phyloP scores from a whole-genome alignment of 1,284 basidiomycete species.

The Cutaneotrichosporon dermatis region DNA sequence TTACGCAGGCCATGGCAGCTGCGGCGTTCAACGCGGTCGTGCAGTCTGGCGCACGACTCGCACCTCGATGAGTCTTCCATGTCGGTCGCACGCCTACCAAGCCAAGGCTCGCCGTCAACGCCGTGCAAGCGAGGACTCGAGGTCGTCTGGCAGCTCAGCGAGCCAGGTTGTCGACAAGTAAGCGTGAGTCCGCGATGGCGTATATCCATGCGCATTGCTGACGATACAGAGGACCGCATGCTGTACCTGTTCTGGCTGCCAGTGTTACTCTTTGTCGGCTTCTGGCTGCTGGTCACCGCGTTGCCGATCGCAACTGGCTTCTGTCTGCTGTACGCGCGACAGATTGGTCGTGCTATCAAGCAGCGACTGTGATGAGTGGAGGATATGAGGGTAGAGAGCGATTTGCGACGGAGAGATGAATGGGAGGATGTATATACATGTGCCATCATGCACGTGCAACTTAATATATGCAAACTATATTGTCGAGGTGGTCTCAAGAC shows the following conservation, averaged over 20 bases:
- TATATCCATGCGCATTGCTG: conserved; percentile 1
- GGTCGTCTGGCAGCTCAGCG: conserved; percentile 12
- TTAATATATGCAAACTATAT: background rate
- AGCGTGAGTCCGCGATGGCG: too few species aligned
- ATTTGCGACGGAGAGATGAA: too few species aligned
- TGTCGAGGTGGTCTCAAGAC: too few species aligned
- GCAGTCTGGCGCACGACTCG: conserved; percentile 35
- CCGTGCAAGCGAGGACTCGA: conserved; percentile 15
- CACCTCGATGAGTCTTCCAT: conserved; percentile 6
- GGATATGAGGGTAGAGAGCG: too few species aligned
- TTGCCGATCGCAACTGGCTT: conserved; percentile 44
- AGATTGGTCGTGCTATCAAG: conserved; percentile 42
- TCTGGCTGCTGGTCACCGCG: conserved; percentile 45
- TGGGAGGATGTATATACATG: too few species aligned
- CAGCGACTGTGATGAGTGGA: conserved; percentile 19
- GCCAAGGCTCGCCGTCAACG: conserved; percentile 10
- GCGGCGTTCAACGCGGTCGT: conserved; percentile 44
- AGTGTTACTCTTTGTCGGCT: conserved; percentile 57
- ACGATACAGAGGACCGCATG: conserved; percentile 75
- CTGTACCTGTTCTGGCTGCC: conserved; percentile 91
- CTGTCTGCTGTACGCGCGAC: conserved; percentile 40
- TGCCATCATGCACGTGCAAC: background rate
- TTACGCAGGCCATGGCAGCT: conserved; percentile 45
- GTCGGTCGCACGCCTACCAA: conserved; percentile 9
- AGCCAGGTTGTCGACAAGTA: conserved; percentile 35